Evolutionary conservation across 129 eudicot genomes (phyloP).

Genomic region (Glebionis coronaria): DNA sequence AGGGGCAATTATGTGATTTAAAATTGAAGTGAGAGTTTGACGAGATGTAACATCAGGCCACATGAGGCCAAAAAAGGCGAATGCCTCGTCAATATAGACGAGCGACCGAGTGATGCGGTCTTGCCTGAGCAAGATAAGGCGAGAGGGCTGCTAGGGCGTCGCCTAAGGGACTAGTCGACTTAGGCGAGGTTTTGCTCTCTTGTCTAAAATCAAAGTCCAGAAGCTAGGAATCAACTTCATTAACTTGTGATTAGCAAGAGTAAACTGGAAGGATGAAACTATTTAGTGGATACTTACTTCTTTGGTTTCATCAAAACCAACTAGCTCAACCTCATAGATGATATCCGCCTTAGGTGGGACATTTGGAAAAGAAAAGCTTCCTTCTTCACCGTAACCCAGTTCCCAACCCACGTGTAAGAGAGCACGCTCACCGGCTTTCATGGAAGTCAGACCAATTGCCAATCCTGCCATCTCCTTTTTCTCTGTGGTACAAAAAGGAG

Average conservation of each 20-base stretch:
- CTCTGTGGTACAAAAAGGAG: conserved; percentile 56
- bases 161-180: too few relatives aligned
- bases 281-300: conserved; percentile 54
- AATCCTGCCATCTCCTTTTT: conserved; percentile 84
- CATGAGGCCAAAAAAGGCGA: too few relatives aligned
- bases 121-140: too few relatives aligned
- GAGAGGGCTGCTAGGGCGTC: too few relatives aligned
- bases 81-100: too few relatives aligned
- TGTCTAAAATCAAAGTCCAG: not conserved
- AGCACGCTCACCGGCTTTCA: conserved; percentile 94
- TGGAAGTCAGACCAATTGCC: conserved; percentile 75
- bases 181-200: too few relatives aligned
- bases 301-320: conserved; percentile 94
- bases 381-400: conserved; percentile 95
- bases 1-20: too few relatives aligned
- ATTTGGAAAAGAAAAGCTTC: conserved; percentile 94
- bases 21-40: too few relatives aligned
- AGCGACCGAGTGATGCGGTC: too few relatives aligned
- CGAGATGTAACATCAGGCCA: too few relatives aligned
- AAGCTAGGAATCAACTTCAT: too few relatives aligned
- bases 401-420: conserved; percentile 89
- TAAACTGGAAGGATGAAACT: not conserved
- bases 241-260: too few relatives aligned
- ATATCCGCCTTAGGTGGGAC: conserved; percentile 94
- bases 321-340: conserved; percentile 86